Evolutionary conservation across 257 asterid species (phyloP).

Genomic region (Coffea eugenioides): DNA sequence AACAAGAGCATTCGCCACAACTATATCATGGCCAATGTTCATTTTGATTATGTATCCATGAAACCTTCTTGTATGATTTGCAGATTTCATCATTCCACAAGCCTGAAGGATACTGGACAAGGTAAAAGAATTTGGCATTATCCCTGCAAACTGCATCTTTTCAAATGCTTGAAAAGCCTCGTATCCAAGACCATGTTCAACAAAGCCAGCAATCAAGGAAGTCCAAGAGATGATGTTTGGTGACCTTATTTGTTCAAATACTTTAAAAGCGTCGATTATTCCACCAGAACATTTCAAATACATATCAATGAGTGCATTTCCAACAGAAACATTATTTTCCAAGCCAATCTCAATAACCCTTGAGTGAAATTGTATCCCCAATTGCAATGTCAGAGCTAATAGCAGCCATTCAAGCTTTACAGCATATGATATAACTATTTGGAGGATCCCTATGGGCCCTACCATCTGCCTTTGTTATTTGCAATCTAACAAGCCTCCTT

Average conservation of each 20-base stretch:
- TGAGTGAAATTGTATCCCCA: constrained; percentile 14
- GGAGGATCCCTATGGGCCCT: constrained; percentile 7
- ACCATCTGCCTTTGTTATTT: too few relatives aligned
- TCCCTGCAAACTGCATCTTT: constrained; percentile 8
- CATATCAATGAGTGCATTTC: constrained; percentile 16
- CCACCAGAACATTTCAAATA: constrained; percentile 9
- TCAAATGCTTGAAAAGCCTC: neutral
- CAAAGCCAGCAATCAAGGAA: neutral
- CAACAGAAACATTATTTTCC: constrained; percentile 16
- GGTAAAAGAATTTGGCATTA: constrained; percentile 30
- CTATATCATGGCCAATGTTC: constrained; percentile 20
- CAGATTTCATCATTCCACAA: neutral
- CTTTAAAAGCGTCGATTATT: neutral
- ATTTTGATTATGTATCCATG: neutral
- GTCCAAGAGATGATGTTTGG: neutral
- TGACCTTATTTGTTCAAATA: constrained; percentile 6
- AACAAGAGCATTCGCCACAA: constrained; percentile 39
- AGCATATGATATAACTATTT: constrained; percentile 12
- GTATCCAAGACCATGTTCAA: neutral
- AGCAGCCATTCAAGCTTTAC: constrained; percentile 6
- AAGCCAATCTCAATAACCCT: constrained; percentile 14
- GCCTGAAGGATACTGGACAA: constrained; percentile 10
- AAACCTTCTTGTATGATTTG: constrained; percentile 18
- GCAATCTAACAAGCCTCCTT: too few relatives aligned
- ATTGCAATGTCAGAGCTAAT: constrained; percentile 1